phyloP scores from a whole-genome alignment of 2,329 filamentous ascomycete genomes.

The Rugonectria rugulosa region DNA sequence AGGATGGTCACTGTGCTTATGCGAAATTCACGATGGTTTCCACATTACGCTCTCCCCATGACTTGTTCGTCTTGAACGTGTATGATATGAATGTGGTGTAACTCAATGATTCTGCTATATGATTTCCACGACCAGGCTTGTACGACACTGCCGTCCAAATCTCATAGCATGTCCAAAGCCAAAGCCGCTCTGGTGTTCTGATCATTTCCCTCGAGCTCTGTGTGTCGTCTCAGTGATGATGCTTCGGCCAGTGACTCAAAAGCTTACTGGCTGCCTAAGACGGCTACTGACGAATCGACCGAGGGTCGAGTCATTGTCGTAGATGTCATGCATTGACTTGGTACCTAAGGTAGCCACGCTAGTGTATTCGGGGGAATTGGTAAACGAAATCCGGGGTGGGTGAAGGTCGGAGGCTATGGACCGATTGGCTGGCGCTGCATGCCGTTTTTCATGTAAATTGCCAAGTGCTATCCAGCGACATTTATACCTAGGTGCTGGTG shows the following conservation, averaged over 20 bases:
- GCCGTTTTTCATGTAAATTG: too few species aligned
- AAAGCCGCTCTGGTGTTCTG: not conserved
- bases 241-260: constrained; percentile 4
- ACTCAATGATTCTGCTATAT: constrained; percentile 26
- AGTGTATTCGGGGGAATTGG: constrained; percentile 6
- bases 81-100: too few species aligned
- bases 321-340: constrained; percentile 17
- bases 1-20: constrained; percentile 62
- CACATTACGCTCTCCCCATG: constrained; percentile 42
- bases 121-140: not conserved
- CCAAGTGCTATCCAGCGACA: not conserved
- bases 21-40: constrained; percentile 67
- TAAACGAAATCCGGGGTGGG: constrained; percentile 8
- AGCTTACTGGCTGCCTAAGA: not conserved
- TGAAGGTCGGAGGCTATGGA: not conserved
- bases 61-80: constrained; percentile 5
- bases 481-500: too few species aligned
- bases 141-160: not conserved
- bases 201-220: too few species aligned
- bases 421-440: constrained; percentile 4
- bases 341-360: constrained; percentile 7
- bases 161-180: not conserved
- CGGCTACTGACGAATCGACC: not conserved
- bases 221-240: not conserved
- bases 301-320: not conserved